These are phyloP conservation scores for Jaenimonas drosophilae DNA, from an alignment of 208 protist genomes.

Conservation along the genomic window DNA sequence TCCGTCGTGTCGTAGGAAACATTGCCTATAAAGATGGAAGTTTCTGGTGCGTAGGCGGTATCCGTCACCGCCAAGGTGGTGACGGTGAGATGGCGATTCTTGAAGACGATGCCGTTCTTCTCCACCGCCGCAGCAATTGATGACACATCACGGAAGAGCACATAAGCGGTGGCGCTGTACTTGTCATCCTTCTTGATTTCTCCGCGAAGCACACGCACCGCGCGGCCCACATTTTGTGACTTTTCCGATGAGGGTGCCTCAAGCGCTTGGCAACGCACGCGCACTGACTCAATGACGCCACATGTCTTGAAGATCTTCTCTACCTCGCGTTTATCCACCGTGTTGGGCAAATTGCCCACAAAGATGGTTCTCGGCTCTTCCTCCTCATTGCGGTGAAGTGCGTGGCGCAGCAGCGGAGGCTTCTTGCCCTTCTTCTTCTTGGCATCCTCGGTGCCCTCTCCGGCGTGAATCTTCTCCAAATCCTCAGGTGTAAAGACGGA, in stretches of 20 bases:
- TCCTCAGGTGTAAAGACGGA: constrained; percentile 38
- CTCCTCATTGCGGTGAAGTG: constrained; percentile 70
- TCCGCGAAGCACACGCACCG: constrained; percentile 74
- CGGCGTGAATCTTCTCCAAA: constrained; percentile 9
- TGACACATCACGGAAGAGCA: constrained; percentile 48
- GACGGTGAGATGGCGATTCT: constrained; percentile 76
- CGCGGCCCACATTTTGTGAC: constrained; percentile 43
- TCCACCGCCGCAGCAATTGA: constrained; percentile 35
- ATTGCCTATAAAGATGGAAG: constrained; percentile 86
- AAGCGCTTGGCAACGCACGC: constrained; percentile 69
- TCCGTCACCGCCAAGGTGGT: constrained; percentile 58
- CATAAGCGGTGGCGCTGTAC: constrained; percentile 76
- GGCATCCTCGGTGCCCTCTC: constrained; percentile 13
- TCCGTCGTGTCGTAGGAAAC: constrained; percentile 76
- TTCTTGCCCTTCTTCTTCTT: constrained; percentile 42
- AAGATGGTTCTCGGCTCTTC: constrained; percentile 85
- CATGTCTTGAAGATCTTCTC: constrained; percentile 75
- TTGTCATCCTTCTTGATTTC: constrained; percentile 77
- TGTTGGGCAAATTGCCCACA: constrained; percentile 85
- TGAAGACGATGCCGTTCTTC: constrained; percentile 62
- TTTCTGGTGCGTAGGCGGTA: constrained; percentile 64
- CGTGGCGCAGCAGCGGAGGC: constrained; percentile 51
- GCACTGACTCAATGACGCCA: constrained; percentile 64
- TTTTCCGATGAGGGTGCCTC: constrained; percentile 20
- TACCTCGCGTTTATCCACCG: constrained; percentile 49